Evolutionary conservation across 2,329 filamentous ascomycete genomes (phyloP).

Genomic region (Sporothrix pseudoabietina): DNA sequence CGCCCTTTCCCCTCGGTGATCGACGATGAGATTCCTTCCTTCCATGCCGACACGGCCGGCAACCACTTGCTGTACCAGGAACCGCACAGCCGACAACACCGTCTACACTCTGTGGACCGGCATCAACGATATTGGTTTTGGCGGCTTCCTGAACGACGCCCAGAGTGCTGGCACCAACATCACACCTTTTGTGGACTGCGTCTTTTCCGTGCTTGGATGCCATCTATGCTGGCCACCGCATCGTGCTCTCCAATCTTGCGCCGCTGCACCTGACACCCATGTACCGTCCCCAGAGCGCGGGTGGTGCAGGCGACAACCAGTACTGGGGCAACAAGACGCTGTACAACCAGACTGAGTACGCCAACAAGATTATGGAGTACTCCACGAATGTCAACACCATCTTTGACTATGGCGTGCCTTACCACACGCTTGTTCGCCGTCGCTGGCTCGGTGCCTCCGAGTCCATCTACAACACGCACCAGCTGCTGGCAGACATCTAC

Average conservation of each 20-base stretch:
- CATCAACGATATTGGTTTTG: constrained; percentile 73
- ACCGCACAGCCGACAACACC: constrained; percentile 58
- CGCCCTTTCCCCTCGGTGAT: constrained; percentile 62
- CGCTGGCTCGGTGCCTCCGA: constrained; percentile 63
- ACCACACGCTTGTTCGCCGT: constrained; percentile 47
- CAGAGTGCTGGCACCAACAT: constrained; percentile 63
- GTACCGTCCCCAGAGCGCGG: constrained; percentile 57
- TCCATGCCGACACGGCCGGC: constrained; percentile 51
- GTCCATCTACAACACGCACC: constrained; percentile 68
- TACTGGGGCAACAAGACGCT: constrained; percentile 52
- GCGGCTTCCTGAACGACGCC: constrained; percentile 66
- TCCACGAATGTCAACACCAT: constrained; percentile 53
- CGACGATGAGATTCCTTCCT: constrained; percentile 63
- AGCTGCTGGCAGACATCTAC: constrained; percentile 66
- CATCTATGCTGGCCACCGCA: constrained; percentile 67
- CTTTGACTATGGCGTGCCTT: constrained; percentile 54
- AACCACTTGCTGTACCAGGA: constrained; percentile 48
- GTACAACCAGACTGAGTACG: constrained; percentile 52
- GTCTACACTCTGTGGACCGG: constrained; percentile 80
- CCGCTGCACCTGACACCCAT: constrained; percentile 69
- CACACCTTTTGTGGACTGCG: constrained; percentile 66
- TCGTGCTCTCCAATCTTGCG: constrained; percentile 70
- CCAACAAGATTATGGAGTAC: constrained; percentile 54
- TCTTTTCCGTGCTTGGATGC: constrained; percentile 63
- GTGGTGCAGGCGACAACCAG: constrained; percentile 47